A percentile compares a stretch with the other conserved stretches of the same genome.
Evolutionary conservation across 2,329 filamentous ascomycete species (phyloP).

Genomic region (Macroventuria anomochaeta): DNA sequence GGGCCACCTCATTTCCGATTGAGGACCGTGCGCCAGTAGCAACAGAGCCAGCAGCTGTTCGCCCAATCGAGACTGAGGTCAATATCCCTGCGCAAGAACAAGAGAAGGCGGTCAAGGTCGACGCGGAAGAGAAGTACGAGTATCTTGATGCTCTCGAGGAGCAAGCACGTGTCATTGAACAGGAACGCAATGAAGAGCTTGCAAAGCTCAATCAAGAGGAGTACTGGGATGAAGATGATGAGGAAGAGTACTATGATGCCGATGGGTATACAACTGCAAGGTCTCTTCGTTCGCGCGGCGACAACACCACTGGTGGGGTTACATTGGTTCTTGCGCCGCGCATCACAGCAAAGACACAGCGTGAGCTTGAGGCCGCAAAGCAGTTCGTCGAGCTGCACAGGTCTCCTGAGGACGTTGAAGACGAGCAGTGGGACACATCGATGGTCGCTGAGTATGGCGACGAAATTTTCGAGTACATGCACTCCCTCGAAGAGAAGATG

Average conservation of each 20-base stretch:
- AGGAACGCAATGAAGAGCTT: slow-evolving; percentile 47
- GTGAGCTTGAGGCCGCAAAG: slow-evolving; percentile 74
- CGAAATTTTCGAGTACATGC: slow-evolving; percentile 95
- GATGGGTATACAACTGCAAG: slow-evolving; percentile 76
- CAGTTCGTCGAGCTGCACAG: slow-evolving; percentile 70
- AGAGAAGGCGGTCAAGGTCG: slow-evolving; percentile 23
- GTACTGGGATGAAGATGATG: slow-evolving; percentile 75
- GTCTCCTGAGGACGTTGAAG: slow-evolving; percentile 77
- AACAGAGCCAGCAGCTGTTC: slow-evolving; percentile 26
- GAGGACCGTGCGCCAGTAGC: slow-evolving; percentile 30
- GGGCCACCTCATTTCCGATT: slow-evolving; percentile 32
- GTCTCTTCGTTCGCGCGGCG: slow-evolving; percentile 76
- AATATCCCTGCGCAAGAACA: slow-evolving; percentile 12
- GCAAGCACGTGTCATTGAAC: slow-evolving; percentile 45
- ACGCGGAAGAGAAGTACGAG: slow-evolving; percentile 40
- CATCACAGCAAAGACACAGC: slow-evolving; percentile 70
- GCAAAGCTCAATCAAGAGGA: slow-evolving; percentile 66
- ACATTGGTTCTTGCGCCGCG: slow-evolving; percentile 75
- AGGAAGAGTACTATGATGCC: slow-evolving; percentile 76
- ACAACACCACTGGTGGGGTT: slow-evolving; percentile 71
- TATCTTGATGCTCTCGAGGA: slow-evolving; percentile 49
- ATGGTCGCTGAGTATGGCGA: slow-evolving; percentile 98
- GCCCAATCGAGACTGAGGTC: slow-evolving; percentile 19
- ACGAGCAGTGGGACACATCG: slow-evolving; percentile 90
- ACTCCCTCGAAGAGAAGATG: slow-evolving; percentile 84